phyloP scores from a whole-genome alignment of 208 protist genomes.

The Wallacemonas sp. region DNA sequence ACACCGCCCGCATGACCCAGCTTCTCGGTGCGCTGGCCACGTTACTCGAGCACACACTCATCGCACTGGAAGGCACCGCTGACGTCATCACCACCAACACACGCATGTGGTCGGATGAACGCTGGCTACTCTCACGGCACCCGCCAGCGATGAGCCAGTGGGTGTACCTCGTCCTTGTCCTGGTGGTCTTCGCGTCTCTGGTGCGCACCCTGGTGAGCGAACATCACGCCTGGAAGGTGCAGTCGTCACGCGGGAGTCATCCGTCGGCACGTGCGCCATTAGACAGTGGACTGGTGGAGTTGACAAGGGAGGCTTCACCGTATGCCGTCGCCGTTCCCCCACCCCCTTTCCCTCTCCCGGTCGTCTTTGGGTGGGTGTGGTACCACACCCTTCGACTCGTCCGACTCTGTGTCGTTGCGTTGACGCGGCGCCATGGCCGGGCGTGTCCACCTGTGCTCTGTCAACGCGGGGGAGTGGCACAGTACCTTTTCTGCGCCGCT shows the following conservation, averaged over 20 bases:
- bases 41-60: conserved; percentile 16
- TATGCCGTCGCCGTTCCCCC: no score
- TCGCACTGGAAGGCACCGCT: conserved; percentile 11
- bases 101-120: neutral
- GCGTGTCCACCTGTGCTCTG: neutral
- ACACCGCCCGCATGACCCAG: conserved; percentile 19
- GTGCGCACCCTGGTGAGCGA: neutral
- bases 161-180: neutral
- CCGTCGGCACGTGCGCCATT: no score
- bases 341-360: no score
- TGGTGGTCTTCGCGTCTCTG: neutral
- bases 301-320: no score
- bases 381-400: no score
- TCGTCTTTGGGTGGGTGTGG: no score
- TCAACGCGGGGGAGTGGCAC: neutral
- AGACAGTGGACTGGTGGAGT: no score
- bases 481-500: neutral
- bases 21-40: neutral
- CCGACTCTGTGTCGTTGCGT: neutral
- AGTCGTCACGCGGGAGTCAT: no score
- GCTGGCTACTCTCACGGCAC: neutral
- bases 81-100: conserved; percentile 34
- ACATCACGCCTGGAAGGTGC: no score
- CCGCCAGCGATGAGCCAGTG: neutral
- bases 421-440: neutral